Evolutionary conservation across 129 eudicot species (phyloP).

Genomic region (Lactuca saligna): DNA sequence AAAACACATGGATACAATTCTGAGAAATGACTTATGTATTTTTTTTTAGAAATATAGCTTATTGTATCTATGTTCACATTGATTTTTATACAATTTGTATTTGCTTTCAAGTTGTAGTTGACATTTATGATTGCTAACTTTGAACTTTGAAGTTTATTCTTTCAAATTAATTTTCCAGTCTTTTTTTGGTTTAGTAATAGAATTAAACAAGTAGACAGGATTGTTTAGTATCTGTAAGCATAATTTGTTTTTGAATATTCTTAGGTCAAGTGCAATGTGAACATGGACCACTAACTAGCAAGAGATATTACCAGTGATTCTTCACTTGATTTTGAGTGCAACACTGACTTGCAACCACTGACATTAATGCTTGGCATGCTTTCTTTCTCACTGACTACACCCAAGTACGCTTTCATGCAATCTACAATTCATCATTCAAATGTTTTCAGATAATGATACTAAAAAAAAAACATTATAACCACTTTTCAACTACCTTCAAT

Average conservation of each 20-base stretch:
- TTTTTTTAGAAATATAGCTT: background rate
- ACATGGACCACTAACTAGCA: slow-evolving; percentile 10
- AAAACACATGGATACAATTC: background rate
- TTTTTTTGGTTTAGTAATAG: background rate
- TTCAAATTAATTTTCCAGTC: background rate
- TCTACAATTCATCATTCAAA: slow-evolving; percentile 41
- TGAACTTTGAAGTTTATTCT: background rate
- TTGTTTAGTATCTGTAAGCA: background rate
- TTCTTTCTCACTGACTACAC: slow-evolving; percentile 45
- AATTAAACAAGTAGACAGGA: background rate
- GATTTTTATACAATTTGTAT: background rate
- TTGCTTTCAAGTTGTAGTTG: background rate
- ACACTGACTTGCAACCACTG: slow-evolving; percentile 58
- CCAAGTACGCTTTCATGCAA: slow-evolving; percentile 67
- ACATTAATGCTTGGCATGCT: slow-evolving; percentile 27
- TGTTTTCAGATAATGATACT: background rate
- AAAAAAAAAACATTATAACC: background rate
- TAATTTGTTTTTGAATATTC: background rate
- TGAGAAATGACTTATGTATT: background rate
- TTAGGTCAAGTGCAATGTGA: background rate
- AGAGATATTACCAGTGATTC: slow-evolving; percentile 64
- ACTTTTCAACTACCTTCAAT: slow-evolving; percentile 49
- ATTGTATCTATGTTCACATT: background rate
- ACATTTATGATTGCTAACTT: background rate
- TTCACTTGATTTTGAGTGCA: slow-evolving; percentile 73